phyloP scores from a whole-genome alignment of 1,139 yeast species.

The Geotrichum bryndzae region DNA sequence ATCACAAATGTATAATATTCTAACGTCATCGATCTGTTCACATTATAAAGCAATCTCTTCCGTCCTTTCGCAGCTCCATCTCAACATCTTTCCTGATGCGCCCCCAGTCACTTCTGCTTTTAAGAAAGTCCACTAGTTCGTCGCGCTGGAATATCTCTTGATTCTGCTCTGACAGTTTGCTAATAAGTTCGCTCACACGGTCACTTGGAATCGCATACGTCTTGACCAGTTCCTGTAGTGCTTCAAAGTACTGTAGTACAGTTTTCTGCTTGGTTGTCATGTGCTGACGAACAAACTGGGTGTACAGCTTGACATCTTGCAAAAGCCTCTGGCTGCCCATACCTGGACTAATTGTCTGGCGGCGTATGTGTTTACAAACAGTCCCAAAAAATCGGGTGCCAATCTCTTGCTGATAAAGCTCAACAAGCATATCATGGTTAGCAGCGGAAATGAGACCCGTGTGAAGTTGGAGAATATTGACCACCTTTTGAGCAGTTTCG shows the following conservation, averaged over 20 bases:
- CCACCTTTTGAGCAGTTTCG: constrained; percentile 57
- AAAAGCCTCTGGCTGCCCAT: constrained; percentile 72
- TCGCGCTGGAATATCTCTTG: constrained; percentile 41
- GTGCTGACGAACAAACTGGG: constrained; percentile 58
- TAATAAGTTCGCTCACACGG: constrained; percentile 72
- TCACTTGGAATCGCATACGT: constrained; percentile 68
- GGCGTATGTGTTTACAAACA: constrained; percentile 66
- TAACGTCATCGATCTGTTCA: constrained; percentile 25
- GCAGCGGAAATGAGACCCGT: constrained; percentile 70
- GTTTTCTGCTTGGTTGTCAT: constrained; percentile 57
- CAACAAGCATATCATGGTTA: constrained; percentile 81
- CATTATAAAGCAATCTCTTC: constrained; percentile 52
- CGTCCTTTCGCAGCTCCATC: constrained; percentile 85
- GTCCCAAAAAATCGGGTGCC: constrained; percentile 79
- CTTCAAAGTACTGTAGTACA: constrained; percentile 68
- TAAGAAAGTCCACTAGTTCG: constrained; percentile 80
- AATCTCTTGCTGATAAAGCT: constrained; percentile 89
- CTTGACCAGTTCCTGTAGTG: constrained; percentile 78
- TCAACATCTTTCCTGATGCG: constrained; percentile 72
- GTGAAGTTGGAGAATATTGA: constrained; percentile 63
- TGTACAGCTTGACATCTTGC: constrained; percentile 57
- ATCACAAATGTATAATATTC: no score
- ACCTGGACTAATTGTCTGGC: constrained; percentile 53
- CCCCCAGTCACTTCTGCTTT: constrained; percentile 87
- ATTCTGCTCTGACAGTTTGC: constrained; percentile 57